These are phyloP conservation scores for Xylariaceae sp. DNA, from an alignment of 2,329 filamentous ascomycete genomes.

Conservation along the genomic window DNA sequence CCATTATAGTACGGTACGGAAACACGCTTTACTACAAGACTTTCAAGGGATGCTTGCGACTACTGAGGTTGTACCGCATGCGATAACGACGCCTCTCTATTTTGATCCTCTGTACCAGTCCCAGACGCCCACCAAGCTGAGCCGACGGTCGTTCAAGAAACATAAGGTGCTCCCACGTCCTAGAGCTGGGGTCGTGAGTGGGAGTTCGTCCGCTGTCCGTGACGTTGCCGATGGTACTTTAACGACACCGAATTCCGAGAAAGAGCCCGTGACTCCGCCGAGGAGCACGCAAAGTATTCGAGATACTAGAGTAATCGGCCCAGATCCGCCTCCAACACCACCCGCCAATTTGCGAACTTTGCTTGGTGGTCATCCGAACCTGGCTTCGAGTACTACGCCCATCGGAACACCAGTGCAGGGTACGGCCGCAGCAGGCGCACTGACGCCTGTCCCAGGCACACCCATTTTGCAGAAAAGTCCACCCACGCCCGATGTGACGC, in stretches of 20 bases:
- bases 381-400: conserved; percentile 41
- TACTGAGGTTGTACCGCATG: conserved; percentile 29
- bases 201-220: conserved; percentile 23
- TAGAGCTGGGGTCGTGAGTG: conserved; percentile 24
- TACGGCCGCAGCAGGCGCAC: conserved; percentile 35
- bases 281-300: conserved; percentile 40
- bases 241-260: conserved; percentile 25
- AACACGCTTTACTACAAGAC: background rate
- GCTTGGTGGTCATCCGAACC: conserved; percentile 46
- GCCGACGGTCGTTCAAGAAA: conserved; percentile 35
- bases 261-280: conserved; percentile 38
- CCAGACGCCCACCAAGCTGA: conserved; percentile 25
- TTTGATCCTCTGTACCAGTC: conserved; percentile 30
- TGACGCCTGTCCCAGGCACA: conserved; percentile 47
- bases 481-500: conserved; percentile 72
- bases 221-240: conserved; percentile 32
- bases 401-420: conserved; percentile 39
- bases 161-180: conserved; percentile 40
- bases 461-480: conserved; percentile 63
- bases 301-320: conserved; percentile 42
- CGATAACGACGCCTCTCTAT: conserved; percentile 28
- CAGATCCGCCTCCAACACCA: conserved; percentile 58
- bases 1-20: background rate
- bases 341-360: conserved; percentile 57
- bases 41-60: conserved; percentile 29